These are phyloP conservation scores for Tubosaeta sp. DNA, from an alignment of 768 basidiomycete genomes.

Conservation along the genomic window DNA sequence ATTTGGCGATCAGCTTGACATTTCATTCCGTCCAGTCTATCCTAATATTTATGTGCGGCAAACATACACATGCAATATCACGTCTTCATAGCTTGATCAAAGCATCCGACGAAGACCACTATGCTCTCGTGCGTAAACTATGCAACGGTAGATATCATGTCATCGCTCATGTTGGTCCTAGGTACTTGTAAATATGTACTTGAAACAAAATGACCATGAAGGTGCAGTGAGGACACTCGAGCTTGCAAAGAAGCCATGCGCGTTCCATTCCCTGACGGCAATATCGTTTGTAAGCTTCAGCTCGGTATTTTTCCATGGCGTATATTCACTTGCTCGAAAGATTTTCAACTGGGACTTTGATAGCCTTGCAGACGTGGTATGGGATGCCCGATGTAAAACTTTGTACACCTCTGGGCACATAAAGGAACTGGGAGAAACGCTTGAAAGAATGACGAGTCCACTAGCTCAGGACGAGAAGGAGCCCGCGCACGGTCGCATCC, in stretches of 20 bases:
- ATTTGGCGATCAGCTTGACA: neutral
- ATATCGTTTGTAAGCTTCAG: neutral
- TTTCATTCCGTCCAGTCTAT: neutral
- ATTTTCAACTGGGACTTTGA: conserved; percentile 3
- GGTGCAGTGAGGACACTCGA: neutral
- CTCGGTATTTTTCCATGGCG: neutral
- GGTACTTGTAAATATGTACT: neutral
- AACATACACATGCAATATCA: neutral
- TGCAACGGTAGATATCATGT: neutral
- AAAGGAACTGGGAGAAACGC: neutral
- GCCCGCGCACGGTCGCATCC: neutral
- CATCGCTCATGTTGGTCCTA: neutral
- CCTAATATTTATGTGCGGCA: neutral
- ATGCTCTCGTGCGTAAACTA: neutral
- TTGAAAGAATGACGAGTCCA: neutral
- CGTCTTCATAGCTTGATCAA: neutral
- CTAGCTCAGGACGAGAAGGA: neutral
- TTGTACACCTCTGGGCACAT: neutral
- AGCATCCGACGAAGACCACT: neutral
- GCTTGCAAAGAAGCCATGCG: conserved; percentile 3
- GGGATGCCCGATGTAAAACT: neutral
- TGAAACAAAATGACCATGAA: conserved; percentile 1
- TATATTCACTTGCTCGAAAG: neutral
- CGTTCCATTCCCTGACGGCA: conserved; percentile 19
- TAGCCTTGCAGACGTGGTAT: neutral